Base-by-base conservation (phyloP, 2,329 filamentous ascomycete genomes). In the Alternaria sp. region DNA sequence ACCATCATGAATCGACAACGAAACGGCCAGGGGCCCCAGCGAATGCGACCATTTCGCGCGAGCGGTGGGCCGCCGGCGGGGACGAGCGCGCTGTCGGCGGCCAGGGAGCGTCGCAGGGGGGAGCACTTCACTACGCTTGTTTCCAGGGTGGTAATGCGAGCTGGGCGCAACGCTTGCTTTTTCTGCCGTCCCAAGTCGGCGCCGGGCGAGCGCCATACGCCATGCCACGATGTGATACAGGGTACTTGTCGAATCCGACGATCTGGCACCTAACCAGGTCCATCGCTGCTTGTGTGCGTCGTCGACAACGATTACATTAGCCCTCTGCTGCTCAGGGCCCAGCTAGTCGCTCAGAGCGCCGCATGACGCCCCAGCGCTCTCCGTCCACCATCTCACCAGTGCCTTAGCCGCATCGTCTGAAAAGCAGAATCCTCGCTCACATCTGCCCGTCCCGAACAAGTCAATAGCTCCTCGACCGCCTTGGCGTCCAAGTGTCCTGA, bases 201-300 rank as follows among this genome's bases (percentile, higher is more conserved):
- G 65, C 68, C 65, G 66, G 67, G 63, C 62, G 61, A 70, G 69
- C 71, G 71, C 74, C 69, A 72, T 70, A 72, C 67, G 71, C 76
- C 75, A 76, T 75, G 73, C 76, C 68, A 77, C 74, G 77, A 79
- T 79, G 76, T 78, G 77, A 76, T 72, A 79, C 76, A 78, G 74
- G 77, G 77, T 76, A 73, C 68, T 69, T 70, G 72, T 74, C 73
- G 65, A 73, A 74, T 76, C 78, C 79, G 77, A 74, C 77, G 78
- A 80, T 80, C 79, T 80, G 79, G 78, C 71, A 70, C 70, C 63
- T 69, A 70, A 68, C 64, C 67, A 72, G 74, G 68, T 70, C 72
- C 73, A 72, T 68, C 67, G 68, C 69, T 73, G 67, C 63, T 67
- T 57, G 62, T 65, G 51, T 66, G 63, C 69, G 60, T 70, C 68